These are phyloP conservation scores for Aspergillus fumigatus DNA, from an alignment of 2,329 filamentous ascomycete species.

Conservation along the genomic window DNA sequence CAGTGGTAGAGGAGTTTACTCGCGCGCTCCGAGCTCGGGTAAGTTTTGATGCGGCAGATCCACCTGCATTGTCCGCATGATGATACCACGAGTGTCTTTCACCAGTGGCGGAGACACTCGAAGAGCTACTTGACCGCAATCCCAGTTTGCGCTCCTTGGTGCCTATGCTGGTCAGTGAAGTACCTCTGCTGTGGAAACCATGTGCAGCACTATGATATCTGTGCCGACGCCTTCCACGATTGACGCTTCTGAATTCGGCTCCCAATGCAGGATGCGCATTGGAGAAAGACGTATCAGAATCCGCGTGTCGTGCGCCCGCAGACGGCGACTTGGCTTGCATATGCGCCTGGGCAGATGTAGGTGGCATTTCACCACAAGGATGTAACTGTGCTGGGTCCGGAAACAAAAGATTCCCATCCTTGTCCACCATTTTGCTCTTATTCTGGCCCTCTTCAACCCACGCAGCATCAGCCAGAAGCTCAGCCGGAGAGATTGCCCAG, in stretches of 20 bases:
- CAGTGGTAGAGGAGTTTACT: background rate
- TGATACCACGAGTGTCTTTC: conserved; percentile 9
- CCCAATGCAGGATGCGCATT: conserved; percentile 34
- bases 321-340: conserved; percentile 19
- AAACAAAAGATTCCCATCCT: conserved; percentile 67
- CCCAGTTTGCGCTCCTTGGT: conserved; percentile 52
- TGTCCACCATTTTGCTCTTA: conserved; percentile 75
- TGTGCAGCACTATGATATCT: conserved; percentile 56
- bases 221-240: conserved; percentile 55
- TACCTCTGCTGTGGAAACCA: conserved; percentile 52
- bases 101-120: conserved; percentile 54
- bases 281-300: conserved; percentile 32
- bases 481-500: conserved; percentile 78
- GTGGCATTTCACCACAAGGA: conserved; percentile 10
- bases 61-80: background rate
- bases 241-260: conserved; percentile 46
- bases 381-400: conserved; percentile 24
- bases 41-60: background rate
- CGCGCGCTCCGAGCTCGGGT: background rate
- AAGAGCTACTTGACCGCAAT: conserved; percentile 49
- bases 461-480: conserved; percentile 82
- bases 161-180: conserved; percentile 46
- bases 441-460: conserved; percentile 84
- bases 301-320: conserved; percentile 20
- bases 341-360: conserved; percentile 8